Evolutionary conservation across 176 grass and related monocot species (phyloP).

Genomic region (Carex myosuroides): DNA sequence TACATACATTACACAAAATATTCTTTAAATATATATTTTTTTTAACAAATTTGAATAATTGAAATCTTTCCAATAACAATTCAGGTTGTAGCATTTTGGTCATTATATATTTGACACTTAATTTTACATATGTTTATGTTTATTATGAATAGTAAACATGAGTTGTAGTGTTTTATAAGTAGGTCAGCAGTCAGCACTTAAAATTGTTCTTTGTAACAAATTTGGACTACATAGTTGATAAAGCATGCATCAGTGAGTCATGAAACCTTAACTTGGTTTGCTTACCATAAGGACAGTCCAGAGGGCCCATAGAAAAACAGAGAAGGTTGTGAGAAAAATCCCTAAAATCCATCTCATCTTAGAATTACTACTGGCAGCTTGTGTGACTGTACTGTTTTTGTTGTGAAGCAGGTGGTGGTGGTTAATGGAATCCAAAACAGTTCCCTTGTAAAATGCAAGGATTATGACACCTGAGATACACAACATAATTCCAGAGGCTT

Average conservation of each 20-base stretch:
- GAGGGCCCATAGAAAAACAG: slow-evolving; percentile 30
- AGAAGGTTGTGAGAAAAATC: slow-evolving; percentile 25
- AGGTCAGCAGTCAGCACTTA: no score
- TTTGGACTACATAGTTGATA: no score
- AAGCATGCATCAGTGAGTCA: no score
- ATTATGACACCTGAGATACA: slow-evolving; percentile 26
- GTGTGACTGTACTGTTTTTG: neutral
- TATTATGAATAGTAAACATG: no score
- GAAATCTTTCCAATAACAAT: no score
- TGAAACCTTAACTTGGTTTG: neutral
- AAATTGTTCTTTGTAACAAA: no score
- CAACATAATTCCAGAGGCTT: slow-evolving; percentile 24
- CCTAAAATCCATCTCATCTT: slow-evolving; percentile 41
- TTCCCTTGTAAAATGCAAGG: slow-evolving; percentile 53
- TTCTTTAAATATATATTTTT: neutral
- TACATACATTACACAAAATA: neutral
- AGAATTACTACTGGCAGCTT: neutral
- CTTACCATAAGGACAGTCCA: slow-evolving; percentile 55
- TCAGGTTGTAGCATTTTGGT: no score
- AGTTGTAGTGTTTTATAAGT: no score
- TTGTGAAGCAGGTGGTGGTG: slow-evolving; percentile 23
- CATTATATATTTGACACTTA: no score
- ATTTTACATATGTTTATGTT: no score
- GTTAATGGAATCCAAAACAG: slow-evolving; percentile 38
- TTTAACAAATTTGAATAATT: neutral